Base-by-base conservation (phyloP, 2,329 filamentous ascomycete species). In the Hypoxylon sp. region DNA sequence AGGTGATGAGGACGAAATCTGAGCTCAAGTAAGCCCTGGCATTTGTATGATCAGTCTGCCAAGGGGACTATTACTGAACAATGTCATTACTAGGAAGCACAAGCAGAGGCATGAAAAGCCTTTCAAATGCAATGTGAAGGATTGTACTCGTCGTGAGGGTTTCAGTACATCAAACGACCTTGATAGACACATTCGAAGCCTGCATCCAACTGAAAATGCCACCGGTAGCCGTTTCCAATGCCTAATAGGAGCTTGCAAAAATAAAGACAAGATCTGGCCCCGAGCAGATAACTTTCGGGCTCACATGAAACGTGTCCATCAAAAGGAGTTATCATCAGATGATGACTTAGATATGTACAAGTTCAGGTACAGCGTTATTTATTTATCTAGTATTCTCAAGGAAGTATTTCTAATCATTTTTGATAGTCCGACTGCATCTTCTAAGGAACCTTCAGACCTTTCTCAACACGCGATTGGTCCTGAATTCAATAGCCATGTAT, bases 201-300 rank as follows among this genome's bases (percentile, higher is more conserved):
- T 89, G 4, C 91, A 96, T 67, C 71, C 70, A 2, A 63, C 74
- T 62, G 27, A 73, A 70, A 51, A 74, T 1, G 77, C 77, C 6
- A 73, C 72, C 0, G 75, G 73, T 32, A 79, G 79, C 52, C 75
- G 75, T 27, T 90, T 80, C 58, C 79, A 77, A 47, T 94, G 89
- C 66, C 77, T 76, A 40, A 73, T 81, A 4, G 70, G 71, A 5
- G 63, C 73, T 11, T 91, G 88, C 63, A 75, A 73, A 16, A 80
- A 75, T 16, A 85, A 77, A 55, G 74, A 74, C 1, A 96, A 95
- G 67, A 73, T 79, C 25, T 96, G 90, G 90, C 87, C 88, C 1
- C 82, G 92, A 15, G 76, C 86, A 40, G 92, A 97, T 69, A 97
- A 97, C 65, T 96, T 96, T 69, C 86, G 86, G 54, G 84, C 87